Conservation (phyloP, 345 rosid species). For the Syzygium grande region DNA sequence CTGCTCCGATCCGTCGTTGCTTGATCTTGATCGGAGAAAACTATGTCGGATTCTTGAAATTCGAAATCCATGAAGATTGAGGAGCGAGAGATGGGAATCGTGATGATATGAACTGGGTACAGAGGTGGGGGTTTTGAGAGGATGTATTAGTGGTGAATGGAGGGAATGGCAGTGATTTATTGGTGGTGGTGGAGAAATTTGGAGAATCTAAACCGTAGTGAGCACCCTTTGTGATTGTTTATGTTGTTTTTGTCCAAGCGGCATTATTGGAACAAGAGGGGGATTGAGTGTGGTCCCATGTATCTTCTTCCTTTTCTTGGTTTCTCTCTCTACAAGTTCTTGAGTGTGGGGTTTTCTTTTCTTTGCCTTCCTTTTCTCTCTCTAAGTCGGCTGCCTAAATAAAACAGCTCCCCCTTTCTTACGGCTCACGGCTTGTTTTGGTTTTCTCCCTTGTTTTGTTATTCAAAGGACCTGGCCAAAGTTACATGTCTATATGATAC, state of each 20-base stretch:
- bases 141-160: not conserved
- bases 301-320: not conserved
- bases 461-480: not conserved
- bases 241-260: not conserved
- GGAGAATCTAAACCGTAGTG: not conserved
- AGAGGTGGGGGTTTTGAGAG: not conserved
- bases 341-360: not conserved
- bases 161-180: not conserved
- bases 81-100: not conserved
- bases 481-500: not conserved
- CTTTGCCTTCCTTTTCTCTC: not conserved
- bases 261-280: not conserved
- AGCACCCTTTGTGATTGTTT: not conserved
- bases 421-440: not conserved
- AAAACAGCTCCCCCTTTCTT: not conserved
- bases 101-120: not conserved
- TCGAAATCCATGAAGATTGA: constrained; percentile 13
- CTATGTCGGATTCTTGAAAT: constrained; percentile 44
- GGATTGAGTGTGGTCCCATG: not conserved
- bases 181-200: not conserved
- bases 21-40: constrained; percentile 20
- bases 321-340: not conserved
- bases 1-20: not conserved
- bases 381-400: not conserved
- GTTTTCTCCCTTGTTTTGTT: not conserved